Base-by-base conservation (phyloP, 2,329 filamentous ascomycete genomes). In the Ophiostoma pallidulum region DNA sequence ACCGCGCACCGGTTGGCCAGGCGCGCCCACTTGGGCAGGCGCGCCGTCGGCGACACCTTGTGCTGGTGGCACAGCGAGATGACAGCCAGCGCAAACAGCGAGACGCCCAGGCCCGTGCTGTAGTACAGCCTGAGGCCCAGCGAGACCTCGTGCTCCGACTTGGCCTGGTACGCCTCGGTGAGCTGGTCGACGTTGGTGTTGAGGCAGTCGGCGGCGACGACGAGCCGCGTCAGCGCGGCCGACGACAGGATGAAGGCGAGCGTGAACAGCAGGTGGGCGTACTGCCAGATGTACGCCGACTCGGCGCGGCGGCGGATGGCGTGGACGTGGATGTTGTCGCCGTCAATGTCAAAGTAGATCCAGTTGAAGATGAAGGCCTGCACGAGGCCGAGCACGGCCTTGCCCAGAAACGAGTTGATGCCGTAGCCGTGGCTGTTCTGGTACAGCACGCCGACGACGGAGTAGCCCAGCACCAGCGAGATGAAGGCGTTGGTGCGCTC, bases 401-500 rank as follows among this genome's bases (percentile, higher is more conserved):
- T 83, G 7, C 78, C 80, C 41, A 80, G 73, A 59, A 82, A 74
- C 13, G 72, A 71, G 53, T 78, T 76, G 10, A 80, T 62, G 4
- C 75, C 75, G 53, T 73, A 68, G 2, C 66, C 67, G 43, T 44
- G 48, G 9, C 66, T 66, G 51, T 71, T 78, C 55, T 82, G 78
- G 57, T 77, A 82, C 35, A 81, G 64, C 31, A 82, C 66, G 0
- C 73, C 77, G 24, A 83, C 70, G 20, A 83, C 78, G 1, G 73
- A 77, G 54, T 81, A 82, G 14, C 80, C 79, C 54, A 83, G 75
- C 2, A 84, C 78, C 3, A 83, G 64, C 0, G 77, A 75, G 0
- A 82, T 75, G 56, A 83, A 84, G 0, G 78, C 78, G 48, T 76
- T 77, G 26, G 75, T 82, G 7, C 80, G 66, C 60, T 82, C 79